Conservation (phyloP, 192 early-diverging fungal species). For the Neocallimastix lanati region DNA sequence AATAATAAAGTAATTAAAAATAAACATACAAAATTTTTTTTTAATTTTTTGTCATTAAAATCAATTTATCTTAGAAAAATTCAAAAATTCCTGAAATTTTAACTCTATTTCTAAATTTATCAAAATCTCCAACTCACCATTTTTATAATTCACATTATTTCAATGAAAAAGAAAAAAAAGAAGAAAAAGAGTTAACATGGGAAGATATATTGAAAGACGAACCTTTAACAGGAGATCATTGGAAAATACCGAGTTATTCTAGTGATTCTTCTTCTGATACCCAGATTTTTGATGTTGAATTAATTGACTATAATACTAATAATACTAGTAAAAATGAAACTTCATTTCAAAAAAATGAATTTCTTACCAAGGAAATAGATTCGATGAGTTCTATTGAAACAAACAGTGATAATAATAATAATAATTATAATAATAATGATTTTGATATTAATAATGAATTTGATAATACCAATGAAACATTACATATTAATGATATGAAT, state of each 20-base stretch:
- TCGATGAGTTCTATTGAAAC: too few relatives aligned
- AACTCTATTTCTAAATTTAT: neutral
- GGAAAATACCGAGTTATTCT: neutral
- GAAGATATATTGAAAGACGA: neutral
- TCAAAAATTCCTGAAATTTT: neutral
- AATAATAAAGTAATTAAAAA: too few relatives aligned
- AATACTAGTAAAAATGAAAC: neutral
- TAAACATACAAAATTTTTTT: too few relatives aligned
- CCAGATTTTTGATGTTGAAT: neutral
- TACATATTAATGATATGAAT: neutral
- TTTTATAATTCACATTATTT: neutral
- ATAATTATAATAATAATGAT: neutral
- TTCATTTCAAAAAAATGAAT: neutral
- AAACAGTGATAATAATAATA: neutral
- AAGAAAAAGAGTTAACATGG: neutral
- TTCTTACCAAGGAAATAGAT: neutral
- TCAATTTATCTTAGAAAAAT: neutral
- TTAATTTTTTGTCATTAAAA: too few relatives aligned
- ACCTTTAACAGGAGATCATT: neutral
- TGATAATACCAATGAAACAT: too few relatives aligned
- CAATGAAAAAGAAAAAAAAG: neutral
- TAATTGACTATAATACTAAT: neutral
- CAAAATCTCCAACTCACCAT: neutral
- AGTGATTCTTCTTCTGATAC: neutral
- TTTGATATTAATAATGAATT: too few relatives aligned